Conservation (phyloP, 768 basidiomycete species). For the Hemileccinum rubropunctum region DNA sequence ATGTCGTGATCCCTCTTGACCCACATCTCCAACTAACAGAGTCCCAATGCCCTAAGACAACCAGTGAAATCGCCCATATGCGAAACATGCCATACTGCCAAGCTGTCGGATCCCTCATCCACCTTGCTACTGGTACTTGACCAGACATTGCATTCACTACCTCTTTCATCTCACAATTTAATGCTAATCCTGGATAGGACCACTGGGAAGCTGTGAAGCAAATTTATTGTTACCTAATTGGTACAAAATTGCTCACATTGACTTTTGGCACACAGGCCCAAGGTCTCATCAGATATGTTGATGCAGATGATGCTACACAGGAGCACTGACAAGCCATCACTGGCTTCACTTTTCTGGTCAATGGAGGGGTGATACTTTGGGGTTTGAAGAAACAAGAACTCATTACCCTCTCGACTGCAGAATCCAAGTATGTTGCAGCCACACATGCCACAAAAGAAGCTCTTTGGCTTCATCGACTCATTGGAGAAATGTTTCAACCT, state of each 20-base stretch:
- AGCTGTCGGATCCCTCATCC: background rate
- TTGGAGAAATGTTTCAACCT: too few species aligned
- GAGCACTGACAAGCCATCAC: too few species aligned
- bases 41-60: background rate
- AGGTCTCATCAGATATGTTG: too few species aligned
- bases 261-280: background rate
- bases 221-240: slow-evolving; percentile 13
- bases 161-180: background rate
- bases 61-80: background rate
- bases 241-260: background rate
- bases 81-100: background rate
- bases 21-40: background rate
- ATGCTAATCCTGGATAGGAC: background rate
- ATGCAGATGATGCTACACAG: too few species aligned
- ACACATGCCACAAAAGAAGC: too few species aligned
- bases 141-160: background rate
- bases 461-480: too few species aligned
- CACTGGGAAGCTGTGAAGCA: slow-evolving; percentile 1
- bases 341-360: too few species aligned
- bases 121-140: background rate
- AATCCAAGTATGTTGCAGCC: too few species aligned
- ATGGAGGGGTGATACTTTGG: too few species aligned
- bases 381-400: too few species aligned
- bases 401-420: too few species aligned
- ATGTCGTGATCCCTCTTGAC: background rate